Conservation (phyloP, 805 yeast genomes). For the Starmerella khaoyaiensis region DNA sequence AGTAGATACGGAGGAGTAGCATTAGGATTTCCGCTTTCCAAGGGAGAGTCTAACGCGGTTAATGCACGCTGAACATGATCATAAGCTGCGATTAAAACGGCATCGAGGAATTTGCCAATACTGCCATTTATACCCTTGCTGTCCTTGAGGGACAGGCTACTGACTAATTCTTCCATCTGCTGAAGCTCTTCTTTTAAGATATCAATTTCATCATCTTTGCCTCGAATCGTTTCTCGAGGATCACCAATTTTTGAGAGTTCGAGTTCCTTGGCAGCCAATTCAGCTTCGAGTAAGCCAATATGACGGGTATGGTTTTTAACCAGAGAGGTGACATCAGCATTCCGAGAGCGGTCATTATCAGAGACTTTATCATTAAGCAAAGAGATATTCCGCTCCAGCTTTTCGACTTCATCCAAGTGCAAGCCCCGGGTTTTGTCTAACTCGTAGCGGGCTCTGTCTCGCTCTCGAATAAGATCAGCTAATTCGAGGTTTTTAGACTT, state of each 20-base stretch:
- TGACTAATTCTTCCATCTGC: slow-evolving; percentile 56
- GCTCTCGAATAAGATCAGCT: slow-evolving; percentile 77
- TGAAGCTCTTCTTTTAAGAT: slow-evolving; percentile 52
- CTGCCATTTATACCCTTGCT: slow-evolving; percentile 17
- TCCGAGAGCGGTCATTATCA: slow-evolving; percentile 48
- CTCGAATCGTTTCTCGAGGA: slow-evolving; percentile 34
- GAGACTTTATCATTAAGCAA: slow-evolving; percentile 46
- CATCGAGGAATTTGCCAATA: slow-evolving; percentile 43
- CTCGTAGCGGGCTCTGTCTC: slow-evolving; percentile 79
- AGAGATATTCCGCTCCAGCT: slow-evolving; percentile 49
- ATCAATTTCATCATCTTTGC: slow-evolving; percentile 66
- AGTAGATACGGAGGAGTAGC: slow-evolving; percentile 57
- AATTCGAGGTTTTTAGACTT: slow-evolving; percentile 76
- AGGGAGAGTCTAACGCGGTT: slow-evolving; percentile 60
- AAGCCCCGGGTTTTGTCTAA: slow-evolving; percentile 56
- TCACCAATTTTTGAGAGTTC: slow-evolving; percentile 26
- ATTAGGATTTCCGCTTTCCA: slow-evolving; percentile 66
- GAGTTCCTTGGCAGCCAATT: slow-evolving; percentile 21
- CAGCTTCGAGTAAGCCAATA: slow-evolving; percentile 16
- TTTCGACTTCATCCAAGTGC: slow-evolving; percentile 52
- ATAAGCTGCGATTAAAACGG: slow-evolving; percentile 55
- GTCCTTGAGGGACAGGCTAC: slow-evolving; percentile 31
- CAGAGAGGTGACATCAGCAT: slow-evolving; percentile 47
- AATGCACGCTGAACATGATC: slow-evolving; percentile 58
- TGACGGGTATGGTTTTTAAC: slow-evolving; percentile 20